These are phyloP conservation scores for Rheum nobile DNA, from an alignment of 148 eudicot species.

Conservation along the genomic window DNA sequence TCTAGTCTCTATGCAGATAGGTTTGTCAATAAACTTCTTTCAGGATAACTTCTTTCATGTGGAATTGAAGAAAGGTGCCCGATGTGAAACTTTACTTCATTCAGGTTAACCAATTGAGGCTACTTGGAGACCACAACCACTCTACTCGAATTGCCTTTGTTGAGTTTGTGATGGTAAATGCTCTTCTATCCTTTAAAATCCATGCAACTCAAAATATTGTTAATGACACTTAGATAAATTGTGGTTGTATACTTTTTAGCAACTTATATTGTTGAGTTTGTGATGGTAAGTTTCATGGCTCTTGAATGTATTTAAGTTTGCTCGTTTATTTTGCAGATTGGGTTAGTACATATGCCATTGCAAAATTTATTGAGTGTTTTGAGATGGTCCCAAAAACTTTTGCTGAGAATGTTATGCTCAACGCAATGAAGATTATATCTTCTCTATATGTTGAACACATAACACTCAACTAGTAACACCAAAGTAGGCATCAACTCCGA, in stretches of 20 bases:
- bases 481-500: conserved; percentile 80
- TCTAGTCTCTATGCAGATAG: conserved; percentile 76
- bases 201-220: not conserved
- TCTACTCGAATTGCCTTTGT: too few species aligned
- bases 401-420: conserved; percentile 85
- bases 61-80: not conserved
- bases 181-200: not conserved
- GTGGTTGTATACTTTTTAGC: too few species aligned
- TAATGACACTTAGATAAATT: too few species aligned
- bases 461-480: conserved; percentile 68
- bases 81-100: not conserved
- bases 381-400: conserved; percentile 89
- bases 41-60: not conserved
- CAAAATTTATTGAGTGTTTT: conserved; percentile 88
- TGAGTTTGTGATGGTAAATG: conserved; percentile 72
- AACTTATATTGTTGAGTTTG: too few species aligned
- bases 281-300: too few species aligned
- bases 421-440: conserved; percentile 84
- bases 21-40: conserved; percentile 17
- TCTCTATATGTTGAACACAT: conserved; percentile 75
- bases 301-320: too few species aligned
- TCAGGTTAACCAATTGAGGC: conserved; percentile 71
- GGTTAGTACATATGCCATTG: conserved; percentile 92
- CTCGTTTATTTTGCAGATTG: conserved; percentile 42
- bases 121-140: conserved; percentile 91